Evolutionary conservation across 1,139 yeast genomes (phyloP).

Genomic region (Zygotorulaspora mrakii): DNA sequence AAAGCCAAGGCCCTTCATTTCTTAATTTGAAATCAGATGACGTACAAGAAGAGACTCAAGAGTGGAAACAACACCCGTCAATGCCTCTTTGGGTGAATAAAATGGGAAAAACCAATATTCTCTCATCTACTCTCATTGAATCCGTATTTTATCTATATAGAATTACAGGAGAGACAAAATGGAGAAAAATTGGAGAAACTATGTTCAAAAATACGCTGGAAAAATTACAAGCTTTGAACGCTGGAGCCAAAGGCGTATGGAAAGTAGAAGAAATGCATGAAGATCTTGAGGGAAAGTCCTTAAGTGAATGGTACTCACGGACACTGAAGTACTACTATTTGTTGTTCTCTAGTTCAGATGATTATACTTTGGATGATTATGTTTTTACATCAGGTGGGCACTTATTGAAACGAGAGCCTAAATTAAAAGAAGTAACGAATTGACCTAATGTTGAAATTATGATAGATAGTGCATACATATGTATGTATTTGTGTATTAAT

Average conservation of each 20-base stretch:
- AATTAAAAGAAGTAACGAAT: conserved; percentile 4
- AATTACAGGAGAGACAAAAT: conserved; percentile 65
- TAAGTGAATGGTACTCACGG: conserved; percentile 72
- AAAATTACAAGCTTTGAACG: conserved; percentile 52
- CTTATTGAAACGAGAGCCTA: conserved; percentile 47
- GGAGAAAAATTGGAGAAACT: conserved; percentile 57
- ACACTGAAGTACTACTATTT: conserved; percentile 72
- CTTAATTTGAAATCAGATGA: conserved; percentile 13
- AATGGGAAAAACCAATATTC: conserved; percentile 51
- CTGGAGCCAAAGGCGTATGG: conserved; percentile 42
- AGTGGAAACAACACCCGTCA: conserved; percentile 24
- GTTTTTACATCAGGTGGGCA: conserved; percentile 82
- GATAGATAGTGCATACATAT: conserved; percentile 3
- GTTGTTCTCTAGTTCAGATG: conserved; percentile 58
- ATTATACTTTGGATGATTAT: conserved; percentile 61
- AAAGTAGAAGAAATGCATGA: conserved; percentile 32
- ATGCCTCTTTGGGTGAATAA: conserved; percentile 41
- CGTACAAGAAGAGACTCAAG: conserved; percentile 10
- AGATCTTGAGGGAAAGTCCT: conserved; percentile 50
- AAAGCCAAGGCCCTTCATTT: conserved; percentile 8
- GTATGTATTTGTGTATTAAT: conserved; percentile 3
- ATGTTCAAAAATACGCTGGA: conserved; percentile 57
- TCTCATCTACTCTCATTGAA: conserved; percentile 76
- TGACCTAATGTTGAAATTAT: conserved; percentile 15
- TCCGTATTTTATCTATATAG: conserved; percentile 70